phyloP scores from a whole-genome alignment of 495 filamentous ascomycete genomes.

The Penicillium bialowiezense region DNA sequence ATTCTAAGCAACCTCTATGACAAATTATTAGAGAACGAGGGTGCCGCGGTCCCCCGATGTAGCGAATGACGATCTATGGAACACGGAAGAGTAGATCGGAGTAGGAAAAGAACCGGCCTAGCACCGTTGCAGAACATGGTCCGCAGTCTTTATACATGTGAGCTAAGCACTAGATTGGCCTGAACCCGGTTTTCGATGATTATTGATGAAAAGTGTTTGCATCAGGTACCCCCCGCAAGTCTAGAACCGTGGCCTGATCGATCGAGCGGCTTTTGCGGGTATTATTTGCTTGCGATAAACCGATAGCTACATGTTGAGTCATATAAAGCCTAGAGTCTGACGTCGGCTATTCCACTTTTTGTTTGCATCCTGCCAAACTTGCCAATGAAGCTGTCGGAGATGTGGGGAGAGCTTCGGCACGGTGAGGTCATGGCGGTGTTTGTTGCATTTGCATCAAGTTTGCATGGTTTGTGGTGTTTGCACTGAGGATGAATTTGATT shows the following conservation, averaged over 20 bases:
- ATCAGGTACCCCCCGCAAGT: constrained; percentile 24
- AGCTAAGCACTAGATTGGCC: neutral
- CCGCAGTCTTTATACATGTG: neutral
- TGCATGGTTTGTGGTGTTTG: constrained; percentile 11
- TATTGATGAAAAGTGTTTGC: constrained; percentile 23
- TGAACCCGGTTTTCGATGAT: constrained; percentile 17
- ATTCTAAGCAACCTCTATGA: constrained; percentile 23
- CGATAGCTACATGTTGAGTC: constrained; percentile 3
- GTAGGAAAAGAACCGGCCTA: neutral
- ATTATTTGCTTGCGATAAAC: neutral
- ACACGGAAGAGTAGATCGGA: neutral
- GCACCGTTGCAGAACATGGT: too few species aligned
- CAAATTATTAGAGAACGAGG: constrained; percentile 18
- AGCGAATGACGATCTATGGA: neutral
- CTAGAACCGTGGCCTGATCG: constrained; percentile 16
- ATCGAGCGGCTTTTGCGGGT: constrained; percentile 4
- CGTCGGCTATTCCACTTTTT: constrained; percentile 15
- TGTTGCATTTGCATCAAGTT: constrained; percentile 10
- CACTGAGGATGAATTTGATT: too few species aligned
- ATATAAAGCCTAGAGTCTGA: constrained; percentile 13
- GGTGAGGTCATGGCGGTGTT: constrained; percentile 20
- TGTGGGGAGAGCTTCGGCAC: constrained; percentile 11
- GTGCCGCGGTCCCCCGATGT: neutral
- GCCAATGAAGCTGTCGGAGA: constrained; percentile 5
- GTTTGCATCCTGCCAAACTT: constrained; percentile 17